phyloP scores from a whole-genome alignment of 176 grass and related monocot genomes.

The Oryza officinalis region DNA sequence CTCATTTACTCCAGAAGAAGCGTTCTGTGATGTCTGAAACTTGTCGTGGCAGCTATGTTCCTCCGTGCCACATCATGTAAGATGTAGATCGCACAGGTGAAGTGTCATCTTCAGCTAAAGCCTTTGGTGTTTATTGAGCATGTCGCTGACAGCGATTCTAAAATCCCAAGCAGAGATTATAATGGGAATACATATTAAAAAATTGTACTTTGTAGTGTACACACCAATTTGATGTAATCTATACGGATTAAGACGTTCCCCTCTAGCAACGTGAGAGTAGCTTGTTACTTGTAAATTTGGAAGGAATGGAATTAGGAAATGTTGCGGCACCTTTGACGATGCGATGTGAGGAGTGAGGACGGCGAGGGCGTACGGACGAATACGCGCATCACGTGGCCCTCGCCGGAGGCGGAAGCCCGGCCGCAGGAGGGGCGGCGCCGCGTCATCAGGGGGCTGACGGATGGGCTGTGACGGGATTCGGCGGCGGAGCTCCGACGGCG shows the following conservation, averaged over 20 bases:
- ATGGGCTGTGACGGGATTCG: background rate
- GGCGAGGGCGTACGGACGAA: background rate
- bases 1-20: background rate
- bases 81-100: background rate
- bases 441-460: too few relatives aligned
- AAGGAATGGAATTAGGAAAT: background rate
- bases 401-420: background rate
- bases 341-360: background rate
- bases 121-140: background rate
- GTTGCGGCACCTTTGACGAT: background rate
- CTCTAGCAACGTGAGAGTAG: background rate
- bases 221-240: background rate
- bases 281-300: background rate
- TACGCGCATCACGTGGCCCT: background rate
- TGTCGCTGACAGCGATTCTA: background rate
- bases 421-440: background rate
- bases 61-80: background rate
- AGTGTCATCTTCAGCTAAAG: constrained; percentile 12
- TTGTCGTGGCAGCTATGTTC: background rate
- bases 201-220: background rate
- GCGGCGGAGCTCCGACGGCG: background rate
- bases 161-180: background rate
- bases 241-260: background rate
- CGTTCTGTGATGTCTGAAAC: background rate
- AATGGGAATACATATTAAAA: background rate